Conservation (phyloP, 2,329 filamentous ascomycete genomes). For the Botrytis byssoidea region DNA sequence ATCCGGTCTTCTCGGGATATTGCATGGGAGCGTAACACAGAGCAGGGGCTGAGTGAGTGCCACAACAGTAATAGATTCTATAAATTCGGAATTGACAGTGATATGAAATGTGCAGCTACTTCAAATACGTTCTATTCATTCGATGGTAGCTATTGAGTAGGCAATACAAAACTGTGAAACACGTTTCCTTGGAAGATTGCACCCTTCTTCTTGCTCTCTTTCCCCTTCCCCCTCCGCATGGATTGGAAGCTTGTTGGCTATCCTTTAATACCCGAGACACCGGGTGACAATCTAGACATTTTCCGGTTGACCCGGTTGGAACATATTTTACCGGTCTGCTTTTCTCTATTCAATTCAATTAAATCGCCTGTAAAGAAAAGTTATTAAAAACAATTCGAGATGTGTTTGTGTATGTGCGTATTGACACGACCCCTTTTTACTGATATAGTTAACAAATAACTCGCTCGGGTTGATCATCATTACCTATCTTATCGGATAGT, state of each 20-base stretch:
- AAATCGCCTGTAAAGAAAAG: not conserved
- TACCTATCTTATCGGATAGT: not conserved
- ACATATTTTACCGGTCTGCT: not conserved
- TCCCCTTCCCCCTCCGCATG: not conserved
- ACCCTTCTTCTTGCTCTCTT: not conserved
- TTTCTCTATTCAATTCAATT: not conserved
- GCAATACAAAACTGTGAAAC: not conserved
- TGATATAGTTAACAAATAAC: not conserved
- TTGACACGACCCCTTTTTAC: not conserved
- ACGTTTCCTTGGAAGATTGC: not conserved
- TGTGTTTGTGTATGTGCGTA: not conserved
- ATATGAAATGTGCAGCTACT: not conserved
- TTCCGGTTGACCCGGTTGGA: not conserved
- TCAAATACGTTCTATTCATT: not conserved
- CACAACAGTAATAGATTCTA: not conserved
- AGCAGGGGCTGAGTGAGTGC: not conserved
- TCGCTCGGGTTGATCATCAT: not conserved
- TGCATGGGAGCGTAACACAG: not conserved
- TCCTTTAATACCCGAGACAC: not conserved
- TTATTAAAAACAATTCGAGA: not conserved
- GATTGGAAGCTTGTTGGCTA: not conserved
- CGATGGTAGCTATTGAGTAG: not conserved
- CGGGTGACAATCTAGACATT: not conserved
- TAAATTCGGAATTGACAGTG: not conserved
- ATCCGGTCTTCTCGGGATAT: conserved; percentile 5